Base-by-base conservation (phyloP, 106 monocot species). In the Acanthochlamys bracteata region DNA sequence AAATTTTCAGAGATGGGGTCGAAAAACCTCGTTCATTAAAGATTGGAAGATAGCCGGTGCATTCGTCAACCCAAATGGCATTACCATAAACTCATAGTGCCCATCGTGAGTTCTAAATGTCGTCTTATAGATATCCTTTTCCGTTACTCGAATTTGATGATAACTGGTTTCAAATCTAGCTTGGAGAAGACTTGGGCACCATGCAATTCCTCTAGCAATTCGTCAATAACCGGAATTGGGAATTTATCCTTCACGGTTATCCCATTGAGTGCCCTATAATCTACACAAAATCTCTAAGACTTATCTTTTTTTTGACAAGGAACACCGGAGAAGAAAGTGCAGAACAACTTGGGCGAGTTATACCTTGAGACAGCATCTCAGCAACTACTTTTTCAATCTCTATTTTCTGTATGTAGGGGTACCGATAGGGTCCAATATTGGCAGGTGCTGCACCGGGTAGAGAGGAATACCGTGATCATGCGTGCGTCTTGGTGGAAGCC, bases 201-300 rank as follows among this genome's bases (percentile, higher is more conserved):
- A 39, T 53, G 52, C 19, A 62, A 39, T 12, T 71, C 61, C 21
- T 71, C 71, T 7, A 71, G 27, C 22, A 71, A 71, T 33, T 61
- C 70, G 19, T 71, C 70, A n/a, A 62, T 21, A 2, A 40, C 51
- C 0, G 61, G 69, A 45, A 69, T 69, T 10, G 69, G 69, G 16
- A 69, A 69, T 2, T 46, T 20, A 25, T 42, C 57, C 16, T 63
- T 63, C 4, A 63, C 41, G 0, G 63, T 63, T 22, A 65, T 25
- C 0, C 10, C 17, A 25, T 65, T 65, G 4, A 65, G 23, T 1
- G 64, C 64, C 0, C 47, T 11, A 24, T 25, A 49, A 17, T 47
- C 64, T 10, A 65, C 64, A 14, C 46, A 65, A 4, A 49, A 49
- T 11, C 64, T 43, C 17, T 7, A 65, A 10, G 64, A 22, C 14